Evolutionary conservation across 306 rosid species (phyloP).

Genomic region (Urtica urens): DNA sequence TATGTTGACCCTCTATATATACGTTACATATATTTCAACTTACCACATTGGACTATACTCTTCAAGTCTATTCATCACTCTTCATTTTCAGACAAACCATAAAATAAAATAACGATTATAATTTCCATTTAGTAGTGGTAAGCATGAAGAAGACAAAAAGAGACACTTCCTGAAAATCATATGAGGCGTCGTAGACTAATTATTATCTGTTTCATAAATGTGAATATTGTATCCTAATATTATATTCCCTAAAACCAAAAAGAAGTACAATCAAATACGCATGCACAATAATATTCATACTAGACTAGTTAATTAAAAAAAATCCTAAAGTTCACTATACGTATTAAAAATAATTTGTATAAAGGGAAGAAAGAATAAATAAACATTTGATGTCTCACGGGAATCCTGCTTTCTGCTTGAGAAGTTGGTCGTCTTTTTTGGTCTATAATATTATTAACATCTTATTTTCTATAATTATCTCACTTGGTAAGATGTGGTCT

Average conservation of each 20-base stretch:
- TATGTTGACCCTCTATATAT: slow-evolving; percentile 8
- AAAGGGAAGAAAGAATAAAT: neutral
- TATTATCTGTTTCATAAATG: no score
- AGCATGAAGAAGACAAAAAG: slow-evolving; percentile 18
- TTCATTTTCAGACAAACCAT: neutral
- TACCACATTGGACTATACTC: neutral
- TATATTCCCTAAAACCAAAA: no score
- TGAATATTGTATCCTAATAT: no score
- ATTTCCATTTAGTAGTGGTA: slow-evolving; percentile 2
- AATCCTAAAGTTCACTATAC: no score
- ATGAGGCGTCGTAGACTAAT: slow-evolving; percentile 11
- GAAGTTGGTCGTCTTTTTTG: neutral
- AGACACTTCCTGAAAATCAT: slow-evolving; percentile 8
- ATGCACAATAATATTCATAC: no score
- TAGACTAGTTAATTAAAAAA: neutral
- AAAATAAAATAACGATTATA: neutral
- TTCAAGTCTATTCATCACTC: neutral
- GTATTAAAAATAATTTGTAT: no score
- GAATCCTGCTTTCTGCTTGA: slow-evolving; percentile 9
- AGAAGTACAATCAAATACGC: no score
- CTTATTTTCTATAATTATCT: no score
- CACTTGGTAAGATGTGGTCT: no score
- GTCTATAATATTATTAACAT: no score
- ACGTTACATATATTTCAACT: neutral
- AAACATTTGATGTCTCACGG: slow-evolving; percentile 3